Base-by-base conservation (phyloP, 441 rosid genomes). In the Pelargonium cotyledonis region DNA sequence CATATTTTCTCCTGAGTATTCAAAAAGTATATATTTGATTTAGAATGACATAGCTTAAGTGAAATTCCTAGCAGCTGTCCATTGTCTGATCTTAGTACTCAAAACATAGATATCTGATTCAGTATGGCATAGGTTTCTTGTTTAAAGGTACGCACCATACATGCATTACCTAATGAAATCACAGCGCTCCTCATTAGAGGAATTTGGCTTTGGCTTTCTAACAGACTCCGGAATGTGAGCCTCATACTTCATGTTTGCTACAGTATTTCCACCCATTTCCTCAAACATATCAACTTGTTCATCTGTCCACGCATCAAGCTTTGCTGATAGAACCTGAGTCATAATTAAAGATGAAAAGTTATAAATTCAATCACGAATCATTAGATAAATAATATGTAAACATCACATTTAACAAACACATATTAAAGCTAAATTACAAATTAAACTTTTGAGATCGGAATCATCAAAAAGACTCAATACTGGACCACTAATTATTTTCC, bases 291-390 rank as follows among this genome's bases (percentile, higher is more conserved):
- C 81, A 16, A 95, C 97, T 82, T 95, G 97, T 65, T 95, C 97
- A 53, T 90, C 90, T 15, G 96, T 88, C 99, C 99, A 95, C 26
- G 90, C 92, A 74, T 95, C 97, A 71, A 95, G 86, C 75, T 92
- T 95, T 72, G 89, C 84, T 6, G 99, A 95, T 63, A 90, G 75
- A 72, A 95, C 96, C 99, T 94, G 84, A 31, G 61, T 18, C 41
- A 79, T 31, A 77, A 49, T 47, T 35, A 62, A 40, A 29, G 44
- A 47, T 63, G 12, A 61, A 71, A 71, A 29, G 73, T 51, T 62
- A 18, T 68, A 18, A 6, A 69, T 69, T 75, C 68, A 66, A 60
- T n/a, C 61, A 67, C 61, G 61, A 16, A 63, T 41, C 46, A 29
- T 46, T 23, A 55, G 65, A 43, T 35, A 38, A 67, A 10, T 19